Conservation (phyloP, 2,329 filamentous ascomycete genomes). For the Talaromyces sp. region DNA sequence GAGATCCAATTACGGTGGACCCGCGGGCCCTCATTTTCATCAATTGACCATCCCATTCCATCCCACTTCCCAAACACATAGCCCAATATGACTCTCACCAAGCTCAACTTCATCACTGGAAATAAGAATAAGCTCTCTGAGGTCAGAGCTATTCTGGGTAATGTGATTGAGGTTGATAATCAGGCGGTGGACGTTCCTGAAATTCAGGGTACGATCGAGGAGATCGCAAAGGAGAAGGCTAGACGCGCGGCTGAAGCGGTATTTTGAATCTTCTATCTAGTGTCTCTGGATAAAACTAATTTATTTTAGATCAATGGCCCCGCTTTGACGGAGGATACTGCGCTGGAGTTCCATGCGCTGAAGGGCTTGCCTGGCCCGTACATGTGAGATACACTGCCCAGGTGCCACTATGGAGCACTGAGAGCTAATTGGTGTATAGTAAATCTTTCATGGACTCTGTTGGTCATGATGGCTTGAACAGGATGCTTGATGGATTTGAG, state of each 20-base stretch:
- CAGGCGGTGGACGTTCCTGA: conserved; percentile 80
- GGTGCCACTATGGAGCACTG: too few relatives aligned
- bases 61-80: neutral
- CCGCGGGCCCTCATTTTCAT: neutral
- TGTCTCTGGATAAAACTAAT: neutral
- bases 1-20: neutral
- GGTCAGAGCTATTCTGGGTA: conserved; percentile 82
- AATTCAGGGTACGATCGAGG: conserved; percentile 88
- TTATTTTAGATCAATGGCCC: conserved; percentile 74
- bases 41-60: neutral
- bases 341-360: conserved; percentile 87
- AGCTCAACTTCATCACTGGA: conserved; percentile 91
- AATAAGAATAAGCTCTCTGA: conserved; percentile 93
- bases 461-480: conserved; percentile 84
- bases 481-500: conserved; percentile 81
- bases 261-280: conserved; percentile 29
- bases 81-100: conserved; percentile 52
- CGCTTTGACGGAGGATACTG: conserved; percentile 94
- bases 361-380: conserved; percentile 93
- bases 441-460: conserved; percentile 91
- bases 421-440: conserved; percentile 51
- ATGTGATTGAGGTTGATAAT: conserved; percentile 70
- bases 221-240: conserved; percentile 88
- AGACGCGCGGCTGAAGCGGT: conserved; percentile 77
- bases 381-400: too few relatives aligned